phyloP scores from a whole-genome alignment of 2,329 filamentous ascomycete genomes.

The Aspergillus fijiensis region DNA sequence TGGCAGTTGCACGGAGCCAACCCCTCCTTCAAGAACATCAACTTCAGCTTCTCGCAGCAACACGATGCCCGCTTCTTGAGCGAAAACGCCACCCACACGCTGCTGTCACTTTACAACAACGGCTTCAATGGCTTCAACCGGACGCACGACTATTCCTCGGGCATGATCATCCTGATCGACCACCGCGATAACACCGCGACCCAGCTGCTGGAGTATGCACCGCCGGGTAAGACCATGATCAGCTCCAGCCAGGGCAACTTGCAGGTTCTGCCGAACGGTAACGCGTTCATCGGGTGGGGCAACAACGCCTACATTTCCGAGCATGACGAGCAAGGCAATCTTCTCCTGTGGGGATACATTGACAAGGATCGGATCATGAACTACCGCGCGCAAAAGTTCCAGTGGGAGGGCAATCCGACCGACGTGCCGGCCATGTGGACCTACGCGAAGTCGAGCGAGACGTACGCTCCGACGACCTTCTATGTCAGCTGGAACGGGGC shows the following conservation, averaged over 20 bases:
- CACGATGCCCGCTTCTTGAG: slow-evolving; percentile 43
- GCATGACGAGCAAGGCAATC: slow-evolving; percentile 37
- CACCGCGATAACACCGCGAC: slow-evolving; percentile 37
- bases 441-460: slow-evolving; percentile 33
- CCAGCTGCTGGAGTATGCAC: slow-evolving; percentile 34
- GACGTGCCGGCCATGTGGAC: slow-evolving; percentile 44
- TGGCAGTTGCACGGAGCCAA: slow-evolving; percentile 41
- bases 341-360: slow-evolving; percentile 40
- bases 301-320: slow-evolving; percentile 43
- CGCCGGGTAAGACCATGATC: slow-evolving; percentile 25
- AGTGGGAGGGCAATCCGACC: slow-evolving; percentile 42
- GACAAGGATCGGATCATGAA: slow-evolving; percentile 39
- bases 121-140: slow-evolving; percentile 43
- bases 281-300: slow-evolving; percentile 45
- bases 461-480: slow-evolving; percentile 29
- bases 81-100: slow-evolving; percentile 40
- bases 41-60: slow-evolving; percentile 46
- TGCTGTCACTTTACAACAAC: slow-evolving; percentile 45
- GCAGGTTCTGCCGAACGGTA: slow-evolving; percentile 39
- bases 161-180: slow-evolving; percentile 42
- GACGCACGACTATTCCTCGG: slow-evolving; percentile 39
- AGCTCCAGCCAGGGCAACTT: slow-evolving; percentile 43
- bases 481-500: slow-evolving; percentile 46
- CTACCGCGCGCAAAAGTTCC: slow-evolving; percentile 44
- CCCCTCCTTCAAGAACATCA: slow-evolving; percentile 38